phyloP scores from a whole-genome alignment of 768 basidiomycete species.

The Rhodotorula graminis region DNA sequence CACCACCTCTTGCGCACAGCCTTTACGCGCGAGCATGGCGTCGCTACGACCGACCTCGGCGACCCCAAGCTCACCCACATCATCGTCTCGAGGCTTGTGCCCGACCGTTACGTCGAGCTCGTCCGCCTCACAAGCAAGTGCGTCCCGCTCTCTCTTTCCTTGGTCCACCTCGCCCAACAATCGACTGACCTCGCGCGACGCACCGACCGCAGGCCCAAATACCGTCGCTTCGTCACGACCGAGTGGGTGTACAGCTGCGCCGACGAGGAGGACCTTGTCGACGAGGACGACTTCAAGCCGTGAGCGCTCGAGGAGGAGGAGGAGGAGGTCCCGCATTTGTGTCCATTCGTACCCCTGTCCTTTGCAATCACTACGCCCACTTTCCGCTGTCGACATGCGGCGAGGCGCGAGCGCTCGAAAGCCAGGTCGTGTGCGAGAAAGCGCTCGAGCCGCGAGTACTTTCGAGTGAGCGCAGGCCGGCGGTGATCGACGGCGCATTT shows the following conservation, averaged over 20 bases:
- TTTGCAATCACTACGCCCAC: no score
- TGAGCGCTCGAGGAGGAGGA: not conserved
- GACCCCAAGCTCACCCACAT: slow-evolving; percentile 82
- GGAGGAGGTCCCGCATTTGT: not conserved
- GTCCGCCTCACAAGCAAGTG: slow-evolving; percentile 16
- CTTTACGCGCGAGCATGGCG: slow-evolving; percentile 67
- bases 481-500: no score
- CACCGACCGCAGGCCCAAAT: slow-evolving; percentile 15
- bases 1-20: not conserved
- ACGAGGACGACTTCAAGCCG: slow-evolving; percentile 20
- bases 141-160: not conserved
- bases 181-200: no score
- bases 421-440: no score
- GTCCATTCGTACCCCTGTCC: not conserved
- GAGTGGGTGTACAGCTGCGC: slow-evolving; percentile 22
- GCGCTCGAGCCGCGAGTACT: no score
- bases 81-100: slow-evolving; percentile 50
- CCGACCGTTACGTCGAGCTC: slow-evolving; percentile 13
- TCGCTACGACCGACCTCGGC: slow-evolving; percentile 57
- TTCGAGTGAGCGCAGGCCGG: no score
- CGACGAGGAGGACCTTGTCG: slow-evolving; percentile 7
- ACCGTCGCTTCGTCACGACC: slow-evolving; percentile 26
- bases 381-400: no score
- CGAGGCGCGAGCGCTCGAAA: no score
- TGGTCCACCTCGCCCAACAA: no score